Base-by-base conservation (phyloP, 805 yeast genomes). In the Sugiyamaella floridensis region DNA sequence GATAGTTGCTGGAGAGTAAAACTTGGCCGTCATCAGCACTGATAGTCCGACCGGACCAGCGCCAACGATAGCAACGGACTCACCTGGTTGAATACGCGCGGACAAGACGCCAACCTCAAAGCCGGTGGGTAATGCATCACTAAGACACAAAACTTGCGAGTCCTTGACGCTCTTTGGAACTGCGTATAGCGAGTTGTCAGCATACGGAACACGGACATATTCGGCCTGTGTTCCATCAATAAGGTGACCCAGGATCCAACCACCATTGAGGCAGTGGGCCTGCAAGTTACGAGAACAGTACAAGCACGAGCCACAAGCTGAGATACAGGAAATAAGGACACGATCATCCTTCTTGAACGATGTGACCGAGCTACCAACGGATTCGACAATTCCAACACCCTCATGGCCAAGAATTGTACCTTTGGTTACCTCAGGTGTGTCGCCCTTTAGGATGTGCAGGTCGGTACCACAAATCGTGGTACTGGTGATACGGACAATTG, bases 311-410 rank as follows among this genome's bases (percentile, higher is more conserved):
- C 79, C 79, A 65, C 87, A 79, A 10, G 84, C 71, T 9, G 85
- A 81, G 60, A 83, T 76, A 63, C 88, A 85, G 0, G 87, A 85
- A 84, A 66, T 87, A 7, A 95, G 90, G 40, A 88, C 96, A 55
- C 77, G 76, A 66, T 88, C 96, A 52, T 95, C 95, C 22, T 80
- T 82, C 73, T 88, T 86, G 62, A 92, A 96, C 62, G 73, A 78
- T 51, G 87, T 81, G 55, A 92, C 98, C 58, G 86, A 96, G 64
- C 85, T 92, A 65, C 99, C 99, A 43, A 93, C 79, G 48, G 87
- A 80, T 75, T 92, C 98, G 43, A 92, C 97, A 56, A 87, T 75
- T 66, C 98, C 99, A 40, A 96, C 95, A 73, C 97, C 96, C 72
- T 92, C 99, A 71, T 92, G 99, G 59, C 99, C 99, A 65, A 93